Evolutionary conservation across 2,329 filamentous ascomycete genomes (phyloP).

Genomic region (Eutypa lata): DNA sequence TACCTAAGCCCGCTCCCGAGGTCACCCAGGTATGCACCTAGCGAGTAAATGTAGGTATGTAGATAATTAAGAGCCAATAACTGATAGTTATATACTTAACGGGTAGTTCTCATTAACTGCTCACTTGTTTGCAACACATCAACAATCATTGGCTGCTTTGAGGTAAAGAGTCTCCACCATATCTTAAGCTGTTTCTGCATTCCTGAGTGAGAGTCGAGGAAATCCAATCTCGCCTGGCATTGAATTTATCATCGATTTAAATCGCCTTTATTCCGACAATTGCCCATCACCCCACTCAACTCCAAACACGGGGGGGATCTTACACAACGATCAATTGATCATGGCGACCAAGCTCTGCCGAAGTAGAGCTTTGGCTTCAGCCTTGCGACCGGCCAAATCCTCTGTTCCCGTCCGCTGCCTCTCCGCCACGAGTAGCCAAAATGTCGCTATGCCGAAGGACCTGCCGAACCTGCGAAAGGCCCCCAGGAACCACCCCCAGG

Average conservation of each 20-base stretch:
- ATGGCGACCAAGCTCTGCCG: constrained; percentile 62
- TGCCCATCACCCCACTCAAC: background rate
- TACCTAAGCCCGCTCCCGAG: too few species aligned
- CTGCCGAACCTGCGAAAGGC: constrained; percentile 66
- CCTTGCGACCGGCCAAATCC: constrained; percentile 50
- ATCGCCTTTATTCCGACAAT: background rate
- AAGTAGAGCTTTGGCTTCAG: constrained; percentile 53
- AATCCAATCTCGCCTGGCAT: too few species aligned
- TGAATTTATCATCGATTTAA: too few species aligned
- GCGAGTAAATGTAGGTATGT: too few species aligned
- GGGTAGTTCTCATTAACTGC: background rate
- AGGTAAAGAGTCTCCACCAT: background rate
- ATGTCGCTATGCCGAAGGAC: constrained; percentile 59
- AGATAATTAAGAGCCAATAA: too few species aligned
- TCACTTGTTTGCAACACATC: background rate
- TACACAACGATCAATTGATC: constrained; percentile 3
- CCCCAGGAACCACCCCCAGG: constrained; percentile 53
- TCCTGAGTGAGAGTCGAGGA: too few species aligned
- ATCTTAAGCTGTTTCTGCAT: too few species aligned
- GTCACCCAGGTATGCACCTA: too few species aligned
- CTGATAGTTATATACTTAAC: background rate
- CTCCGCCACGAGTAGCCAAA: constrained; percentile 43
- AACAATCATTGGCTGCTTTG: background rate
- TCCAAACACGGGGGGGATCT: too few species aligned
- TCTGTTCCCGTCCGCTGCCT: constrained; percentile 49